These are phyloP conservation scores for Claviceps pusilla DNA, from an alignment of 2,329 filamentous ascomycete species.

Conservation along the genomic window DNA sequence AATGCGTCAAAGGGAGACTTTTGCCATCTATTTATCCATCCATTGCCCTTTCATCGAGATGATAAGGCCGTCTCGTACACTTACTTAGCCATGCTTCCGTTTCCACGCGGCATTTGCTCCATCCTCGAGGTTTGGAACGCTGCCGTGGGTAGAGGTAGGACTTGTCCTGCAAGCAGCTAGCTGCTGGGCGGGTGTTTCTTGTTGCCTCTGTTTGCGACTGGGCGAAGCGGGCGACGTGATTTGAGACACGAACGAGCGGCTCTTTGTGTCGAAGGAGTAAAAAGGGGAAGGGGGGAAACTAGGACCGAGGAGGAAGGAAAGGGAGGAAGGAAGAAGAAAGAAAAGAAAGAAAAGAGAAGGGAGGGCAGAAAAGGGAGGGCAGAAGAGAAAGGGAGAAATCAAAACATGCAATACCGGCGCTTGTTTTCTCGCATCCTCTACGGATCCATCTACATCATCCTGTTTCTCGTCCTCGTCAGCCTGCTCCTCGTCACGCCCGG, in stretches of 20 bases:
- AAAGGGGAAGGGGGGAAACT: neutral
- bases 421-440: conserved; percentile 69
- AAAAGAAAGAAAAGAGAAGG: neutral
- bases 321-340: neutral
- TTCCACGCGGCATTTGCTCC: conserved; percentile 4
- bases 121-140: conserved; percentile 1
- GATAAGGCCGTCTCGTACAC: neutral
- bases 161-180: neutral
- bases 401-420: conserved; percentile 14
- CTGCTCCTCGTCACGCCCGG: conserved; percentile 68
- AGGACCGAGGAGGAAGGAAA: neutral
- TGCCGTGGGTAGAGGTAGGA: neutral
- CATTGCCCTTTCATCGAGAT: neutral
- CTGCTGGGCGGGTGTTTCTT: neutral
- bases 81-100: conserved; percentile 15
- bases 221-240: neutral
- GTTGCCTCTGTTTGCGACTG: neutral
- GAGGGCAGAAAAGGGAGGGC: no score
- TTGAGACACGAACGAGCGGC: neutral
- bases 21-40: no score
- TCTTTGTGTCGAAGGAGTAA: neutral
- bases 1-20: no score
- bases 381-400: neutral
- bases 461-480: conserved; percentile 57
- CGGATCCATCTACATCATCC: conserved; percentile 57